Conservation (phyloP, 176 grass and related monocot genomes). For the Rhynchospora pubera region DNA sequence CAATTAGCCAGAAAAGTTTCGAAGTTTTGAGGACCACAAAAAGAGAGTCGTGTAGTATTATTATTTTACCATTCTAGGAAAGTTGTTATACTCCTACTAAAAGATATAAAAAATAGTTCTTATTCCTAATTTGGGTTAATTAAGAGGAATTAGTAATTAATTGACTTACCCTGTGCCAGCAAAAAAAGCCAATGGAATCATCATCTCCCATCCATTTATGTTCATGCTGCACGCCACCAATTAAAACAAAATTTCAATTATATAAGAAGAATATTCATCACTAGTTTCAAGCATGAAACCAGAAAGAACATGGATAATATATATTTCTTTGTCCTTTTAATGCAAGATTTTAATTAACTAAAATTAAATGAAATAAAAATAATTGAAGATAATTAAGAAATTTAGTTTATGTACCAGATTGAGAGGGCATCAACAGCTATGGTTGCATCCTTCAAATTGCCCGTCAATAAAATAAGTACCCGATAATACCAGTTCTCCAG, state of each 20-base stretch:
- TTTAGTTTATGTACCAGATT: conserved; percentile 45
- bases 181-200: conserved; percentile 89
- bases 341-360: background rate
- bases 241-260: background rate
- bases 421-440: conserved; percentile 87
- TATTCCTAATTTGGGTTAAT: background rate
- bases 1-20: background rate
- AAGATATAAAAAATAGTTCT: background rate
- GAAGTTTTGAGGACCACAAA: background rate
- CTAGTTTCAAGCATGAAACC: background rate
- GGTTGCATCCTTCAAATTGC: conserved; percentile 66
- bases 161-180: conserved; percentile 71
- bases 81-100: background rate
- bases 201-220: conserved; percentile 89
- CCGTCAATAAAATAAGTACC: conserved; percentile 65
- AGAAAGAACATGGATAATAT: background rate
- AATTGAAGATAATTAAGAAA: background rate
- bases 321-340: background rate
- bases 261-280: background rate
- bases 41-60: background rate
- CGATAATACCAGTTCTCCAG: conserved; percentile 98
- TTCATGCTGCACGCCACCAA: conserved; percentile 46
- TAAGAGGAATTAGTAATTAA: background rate
- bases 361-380: background rate
- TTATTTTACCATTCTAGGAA: background rate